Evolutionary conservation across 2,329 filamentous ascomycete species (phyloP).

Genomic region (Didymella pinodella): DNA sequence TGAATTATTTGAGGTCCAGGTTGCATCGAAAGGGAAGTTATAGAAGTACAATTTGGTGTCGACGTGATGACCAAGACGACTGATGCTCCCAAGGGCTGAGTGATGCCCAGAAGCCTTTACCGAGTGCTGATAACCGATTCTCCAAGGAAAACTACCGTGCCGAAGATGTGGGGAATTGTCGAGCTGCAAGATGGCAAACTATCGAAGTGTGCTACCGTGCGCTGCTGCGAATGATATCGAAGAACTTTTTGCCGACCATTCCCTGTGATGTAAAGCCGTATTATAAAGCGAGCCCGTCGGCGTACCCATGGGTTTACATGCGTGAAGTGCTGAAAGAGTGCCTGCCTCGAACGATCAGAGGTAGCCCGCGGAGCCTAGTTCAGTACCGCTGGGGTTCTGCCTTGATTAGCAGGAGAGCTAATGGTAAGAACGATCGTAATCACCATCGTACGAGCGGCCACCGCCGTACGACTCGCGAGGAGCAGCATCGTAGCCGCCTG

Average conservation of each 20-base stretch:
- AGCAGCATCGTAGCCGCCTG: conserved; percentile 46
- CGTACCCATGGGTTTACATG: conserved; percentile 49
- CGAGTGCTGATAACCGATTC: conserved; percentile 50
- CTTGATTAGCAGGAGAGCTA: conserved; percentile 45
- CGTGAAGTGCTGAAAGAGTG: conserved; percentile 40
- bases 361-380: conserved; percentile 37
- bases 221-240: conserved; percentile 48
- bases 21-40: conserved; percentile 49
- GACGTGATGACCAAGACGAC: conserved; percentile 50
- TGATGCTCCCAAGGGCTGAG: conserved; percentile 45
- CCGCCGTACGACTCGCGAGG: conserved; percentile 50
- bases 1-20: conserved; percentile 49
- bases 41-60: conserved; percentile 56
- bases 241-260: conserved; percentile 52
- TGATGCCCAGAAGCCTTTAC: conserved; percentile 49
- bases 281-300: conserved; percentile 48
- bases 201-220: conserved; percentile 46
- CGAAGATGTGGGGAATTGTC: conserved; percentile 48
- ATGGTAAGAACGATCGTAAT: conserved; percentile 56
- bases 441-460: conserved; percentile 53
- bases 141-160: conserved; percentile 54
- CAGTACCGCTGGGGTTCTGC: conserved; percentile 51
- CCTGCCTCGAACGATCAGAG: conserved; percentile 32
- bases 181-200: conserved; percentile 45
- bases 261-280: conserved; percentile 49